Evolutionary conservation across 2,329 filamentous ascomycete genomes (phyloP), one percentile per base, ranked within the genome.

Genomic region (Aureobasidium sp.): DNA sequence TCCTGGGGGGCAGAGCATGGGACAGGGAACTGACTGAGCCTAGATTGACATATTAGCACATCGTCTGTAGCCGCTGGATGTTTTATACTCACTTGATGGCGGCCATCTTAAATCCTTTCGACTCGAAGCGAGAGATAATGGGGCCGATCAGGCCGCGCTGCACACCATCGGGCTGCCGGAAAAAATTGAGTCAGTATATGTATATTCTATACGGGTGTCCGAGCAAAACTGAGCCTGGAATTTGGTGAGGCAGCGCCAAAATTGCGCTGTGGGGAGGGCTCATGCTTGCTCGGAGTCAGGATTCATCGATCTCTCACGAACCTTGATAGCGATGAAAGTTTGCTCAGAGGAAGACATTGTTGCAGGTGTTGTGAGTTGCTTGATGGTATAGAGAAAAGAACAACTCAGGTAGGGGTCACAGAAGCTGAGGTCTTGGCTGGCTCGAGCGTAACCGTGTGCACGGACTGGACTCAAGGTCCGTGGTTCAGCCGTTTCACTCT

Each of bases 101-200:
- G 72, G 85, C 91, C 73, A 99, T 91, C 88, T 97, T 97, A 90
- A 90, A 97, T 82, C 92, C 94, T 76, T 93, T 90, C 82, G 86
- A 87, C 90, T 99, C 94, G 81, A 99, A 99, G 82, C 94, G 91
- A 77, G 85, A 85, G 85, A 99, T 89, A 86, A 99, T 99, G 82
- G 91, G 89, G 77, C 93, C 94, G 79, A 99, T 81, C 75, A 99
- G 90, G 82, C 94, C 94, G 82, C 94, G 93, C 92, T 97, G 94
- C 82, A 97, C 94, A 79, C 94, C 94, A 5, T 58, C 54, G 73
- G 93, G 94, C 41, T 42, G 36, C 36, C 21, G 21, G 21, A 21
- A 21, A 21, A 21, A 21, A 21, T 37, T 5, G 3, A 13, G 36
- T 37, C 16, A 37, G 36, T 37, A 3, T 37, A 11, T 13, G 36